Evolutionary conservation across 192 early-diverging fungal species (phyloP).

Genomic region (Thamnidium elegans): DNA sequence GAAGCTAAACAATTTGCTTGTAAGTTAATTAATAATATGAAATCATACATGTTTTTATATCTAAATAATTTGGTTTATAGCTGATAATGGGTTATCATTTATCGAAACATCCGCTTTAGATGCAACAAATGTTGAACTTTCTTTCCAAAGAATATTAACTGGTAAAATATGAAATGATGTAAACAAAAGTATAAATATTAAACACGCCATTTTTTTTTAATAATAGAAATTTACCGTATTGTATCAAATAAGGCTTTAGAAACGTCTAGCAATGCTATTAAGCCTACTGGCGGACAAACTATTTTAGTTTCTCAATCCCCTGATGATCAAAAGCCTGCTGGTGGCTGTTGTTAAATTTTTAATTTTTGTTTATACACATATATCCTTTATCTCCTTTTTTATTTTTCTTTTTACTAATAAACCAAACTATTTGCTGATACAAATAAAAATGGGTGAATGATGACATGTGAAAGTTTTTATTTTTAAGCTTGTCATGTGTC

Average conservation of each 20-base stretch:
- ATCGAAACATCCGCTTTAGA: conserved; percentile 99
- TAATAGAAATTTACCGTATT: conserved; percentile 90
- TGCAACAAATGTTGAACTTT: conserved; percentile 93
- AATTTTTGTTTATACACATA: not conserved
- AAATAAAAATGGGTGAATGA: no score
- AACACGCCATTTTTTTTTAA: not conserved
- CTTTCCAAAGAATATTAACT: conserved; percentile 94
- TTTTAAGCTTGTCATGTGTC: no score
- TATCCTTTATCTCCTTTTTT: not conserved
- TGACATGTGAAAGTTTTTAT: no score
- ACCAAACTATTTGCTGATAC: no score
- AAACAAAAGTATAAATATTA: not conserved
- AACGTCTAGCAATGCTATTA: conserved; percentile 65
- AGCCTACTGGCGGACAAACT: conserved; percentile 69
- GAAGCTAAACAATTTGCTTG: conserved; percentile 97
- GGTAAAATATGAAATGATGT: conserved; percentile 47
- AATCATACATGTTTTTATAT: conserved; percentile 7
- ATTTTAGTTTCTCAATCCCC: conserved; percentile 64
- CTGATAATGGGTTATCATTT: conserved; percentile 92
- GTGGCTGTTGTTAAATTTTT: conserved; percentile 67
- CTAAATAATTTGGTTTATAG: conserved; percentile 28
- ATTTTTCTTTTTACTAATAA: not conserved
- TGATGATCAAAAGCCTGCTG: conserved; percentile 59
- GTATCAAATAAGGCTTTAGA: conserved; percentile 97
- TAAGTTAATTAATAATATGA: conserved; percentile 34